Base-by-base conservation (phyloP, 2,329 filamentous ascomycete species). In the Epichloe gansuensis region DNA sequence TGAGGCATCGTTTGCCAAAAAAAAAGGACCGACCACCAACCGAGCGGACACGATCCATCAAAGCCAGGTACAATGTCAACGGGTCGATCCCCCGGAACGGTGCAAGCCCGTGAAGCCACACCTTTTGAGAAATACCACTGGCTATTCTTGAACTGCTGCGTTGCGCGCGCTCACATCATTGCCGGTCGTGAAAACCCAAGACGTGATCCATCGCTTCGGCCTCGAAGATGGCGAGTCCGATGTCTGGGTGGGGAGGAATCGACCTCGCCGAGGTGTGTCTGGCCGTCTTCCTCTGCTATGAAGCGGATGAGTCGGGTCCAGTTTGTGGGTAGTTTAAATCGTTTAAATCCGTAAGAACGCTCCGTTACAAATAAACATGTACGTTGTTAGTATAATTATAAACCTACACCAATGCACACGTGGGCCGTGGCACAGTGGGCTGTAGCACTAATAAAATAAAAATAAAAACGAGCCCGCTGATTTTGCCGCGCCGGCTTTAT, bases 21-120 rank as follows among this genome's bases (percentile, higher is more conserved):
- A 23, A 36, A 3, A 15, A 23, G 23, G 6, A 11, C 11, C n/a
- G 8, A 3, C 9, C 15, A 44, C 56, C 40, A 51, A 59, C 59
- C 58, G 61, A 77, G 70, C 0, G 74, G 75, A 53, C 71, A 76
- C 52, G 72, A 77, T 0, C 70, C 74, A 59, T 78, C 74, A 2
- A 69, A 65, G 0, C 35, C 71, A 63, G 0, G 27, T 31, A 11
- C 27, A 31, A 31, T 31, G 27, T 31, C 27, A 31, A 31, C 8
- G 3, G 67, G 35, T 60, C 65, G 7, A n/a, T 25, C 25, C 9
- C 42, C 3, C 17, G 17, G 15, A 7, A 45, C 27, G 42, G 23
- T 11, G 39, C 8, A 11, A 64, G 66, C 11, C 52, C 47, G 27
- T 13, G 23, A 36, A 15, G 44, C 21, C 2, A 38, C 21, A 50